These are phyloP conservation scores for Aspergillus cavernicola DNA, from an alignment of 495 filamentous ascomycete species.

Conservation along the genomic window DNA sequence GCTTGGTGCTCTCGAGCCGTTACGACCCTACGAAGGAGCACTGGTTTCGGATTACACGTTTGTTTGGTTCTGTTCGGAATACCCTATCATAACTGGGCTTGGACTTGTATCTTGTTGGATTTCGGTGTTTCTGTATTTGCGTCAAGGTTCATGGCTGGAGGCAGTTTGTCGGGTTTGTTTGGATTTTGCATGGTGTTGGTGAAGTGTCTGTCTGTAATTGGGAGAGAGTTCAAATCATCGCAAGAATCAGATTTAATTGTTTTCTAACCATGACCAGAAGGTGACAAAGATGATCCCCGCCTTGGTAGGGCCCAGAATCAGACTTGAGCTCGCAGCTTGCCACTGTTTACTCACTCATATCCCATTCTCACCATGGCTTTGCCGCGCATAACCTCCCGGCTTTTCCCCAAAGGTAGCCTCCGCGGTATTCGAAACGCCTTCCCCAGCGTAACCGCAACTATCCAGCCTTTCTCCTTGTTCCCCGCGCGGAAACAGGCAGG, in stretches of 20 bases:
- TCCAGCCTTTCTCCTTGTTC: conserved; percentile 59
- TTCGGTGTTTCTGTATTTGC: not conserved
- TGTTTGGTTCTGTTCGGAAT: not conserved
- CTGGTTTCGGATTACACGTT: not conserved
- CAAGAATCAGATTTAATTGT: not conserved
- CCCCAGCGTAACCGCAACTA: not conserved
- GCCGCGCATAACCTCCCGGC: not conserved
- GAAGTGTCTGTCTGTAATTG: no score
- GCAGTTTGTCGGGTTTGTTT: not conserved
- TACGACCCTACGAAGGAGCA: not conserved
- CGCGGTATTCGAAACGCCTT: not conserved
- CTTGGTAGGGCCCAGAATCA: not conserved
- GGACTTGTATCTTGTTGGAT: not conserved
- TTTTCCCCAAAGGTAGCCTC: not conserved
- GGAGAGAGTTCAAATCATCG: no score
- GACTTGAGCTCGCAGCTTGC: not conserved
- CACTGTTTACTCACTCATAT: not conserved
- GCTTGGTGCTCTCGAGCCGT: not conserved
- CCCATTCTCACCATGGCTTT: not conserved
- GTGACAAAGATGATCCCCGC: not conserved
- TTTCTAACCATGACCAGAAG: not conserved
- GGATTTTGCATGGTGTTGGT: not conserved
- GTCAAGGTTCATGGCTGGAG: not conserved
- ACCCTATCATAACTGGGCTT: not conserved
- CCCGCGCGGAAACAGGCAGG: conserved; percentile 23